Base-by-base conservation (phyloP, 1,284 basidiomycete species). In the Rhodotorula sp. region DNA sequence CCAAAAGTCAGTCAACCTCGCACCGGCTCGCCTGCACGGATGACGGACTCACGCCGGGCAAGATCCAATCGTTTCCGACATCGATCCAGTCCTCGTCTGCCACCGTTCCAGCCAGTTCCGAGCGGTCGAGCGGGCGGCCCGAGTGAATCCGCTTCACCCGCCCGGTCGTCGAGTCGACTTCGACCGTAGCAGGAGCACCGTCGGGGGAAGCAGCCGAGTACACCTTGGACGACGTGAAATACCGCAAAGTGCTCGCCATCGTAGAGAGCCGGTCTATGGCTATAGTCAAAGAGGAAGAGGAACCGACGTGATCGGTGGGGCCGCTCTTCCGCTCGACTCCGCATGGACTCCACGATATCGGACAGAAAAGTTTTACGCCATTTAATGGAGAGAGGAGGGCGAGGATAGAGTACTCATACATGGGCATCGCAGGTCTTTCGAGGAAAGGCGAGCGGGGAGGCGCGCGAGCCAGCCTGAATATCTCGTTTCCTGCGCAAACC, bases 31-130 rank as follows among this genome's bases (percentile, higher is more conserved):
- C 1, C 3, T 8, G 6, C 7, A 29, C 20, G 21, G 26, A 12
- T 6, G 23, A 34, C 23, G n/a, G n/a, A 85, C 89, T 76, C 79
- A 92, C 91, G 91, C 91, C 93, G 2, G 93, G 93, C 4, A 97
- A 84, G 48, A 97, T 83, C 65, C 87, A 82, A 68, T 84, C 84
- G 69, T 89, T 83, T 20, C 87, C 88, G 6, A 85, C 86, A 79
- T 93, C 89, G 69, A 90, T 80, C 83, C 86, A 87, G 65, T 85
- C 80, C 26, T 81, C 82, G 58, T 59, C 58, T 3, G 51, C 59
- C 26, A 69, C 62, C 10, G 39, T 31, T 23, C 18, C 58, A 26
- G 43, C 58, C 23, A 47, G 14, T 43, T 60, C 39, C 14, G 23
- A 21, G 39, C 39, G 43, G 23, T 60, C n/a, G 16, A 26, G 21